These are phyloP conservation scores for Stephanodiscus triporus DNA, from an alignment of 108 stramenopile genomes.

Conservation along the genomic window DNA sequence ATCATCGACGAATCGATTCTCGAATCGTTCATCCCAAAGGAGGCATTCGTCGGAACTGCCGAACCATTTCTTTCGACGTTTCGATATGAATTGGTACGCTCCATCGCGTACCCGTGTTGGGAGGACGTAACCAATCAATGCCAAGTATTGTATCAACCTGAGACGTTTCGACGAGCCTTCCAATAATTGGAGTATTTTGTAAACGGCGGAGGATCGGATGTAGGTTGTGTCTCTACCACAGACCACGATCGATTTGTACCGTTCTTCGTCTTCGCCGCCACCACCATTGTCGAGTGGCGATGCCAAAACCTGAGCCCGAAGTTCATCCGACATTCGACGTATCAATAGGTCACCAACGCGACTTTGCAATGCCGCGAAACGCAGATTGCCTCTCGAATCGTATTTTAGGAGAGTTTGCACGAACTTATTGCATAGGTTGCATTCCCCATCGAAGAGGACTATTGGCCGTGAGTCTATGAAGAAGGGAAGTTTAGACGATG, in stretches of 20 bases:
- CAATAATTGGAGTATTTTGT: conserved; percentile 31
- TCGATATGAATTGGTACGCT: conserved; percentile 26
- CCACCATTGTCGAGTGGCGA: neutral
- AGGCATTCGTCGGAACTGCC: conserved; percentile 25
- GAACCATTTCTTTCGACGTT: conserved; percentile 23
- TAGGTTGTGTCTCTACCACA: conserved; percentile 30
- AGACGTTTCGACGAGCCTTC: conserved; percentile 22
- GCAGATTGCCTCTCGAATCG: conserved; percentile 37
- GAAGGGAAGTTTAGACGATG: neutral
- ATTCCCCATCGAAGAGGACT: conserved; percentile 46
- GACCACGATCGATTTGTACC: conserved; percentile 41
- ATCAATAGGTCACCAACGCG: conserved; percentile 37
- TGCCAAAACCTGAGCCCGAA: conserved; percentile 11
- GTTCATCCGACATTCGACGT: conserved; percentile 37
- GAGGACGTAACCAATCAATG: conserved; percentile 17
- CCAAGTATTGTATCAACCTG: conserved; percentile 24
- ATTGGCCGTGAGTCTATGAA: conserved; percentile 42
- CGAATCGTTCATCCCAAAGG: conserved; percentile 30
- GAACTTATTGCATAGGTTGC: conserved; percentile 26
- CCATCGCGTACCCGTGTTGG: conserved; percentile 24
- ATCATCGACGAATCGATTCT: conserved; percentile 49
- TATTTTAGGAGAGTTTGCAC: conserved; percentile 39
- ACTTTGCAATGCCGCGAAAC: conserved; percentile 49
- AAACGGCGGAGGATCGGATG: conserved; percentile 36
- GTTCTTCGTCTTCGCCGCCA: neutral